These are phyloP conservation scores for Penicillium soppii DNA, from an alignment of 495 filamentous ascomycete genomes.

Conservation along the genomic window DNA sequence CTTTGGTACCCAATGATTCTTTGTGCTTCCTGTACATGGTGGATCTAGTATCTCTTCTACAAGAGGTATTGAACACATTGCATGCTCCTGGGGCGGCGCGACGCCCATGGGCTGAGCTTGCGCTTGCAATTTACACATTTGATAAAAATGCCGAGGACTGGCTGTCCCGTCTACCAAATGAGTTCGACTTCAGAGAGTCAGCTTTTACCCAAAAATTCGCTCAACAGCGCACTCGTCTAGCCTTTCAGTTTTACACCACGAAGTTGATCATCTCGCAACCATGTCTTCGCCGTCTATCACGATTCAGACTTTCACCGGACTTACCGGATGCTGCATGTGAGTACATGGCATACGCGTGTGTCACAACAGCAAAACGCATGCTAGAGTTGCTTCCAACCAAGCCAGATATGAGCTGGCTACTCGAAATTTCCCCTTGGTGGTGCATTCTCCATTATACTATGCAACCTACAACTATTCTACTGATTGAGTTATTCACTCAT, in stretches of 20 bases:
- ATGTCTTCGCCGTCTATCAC: conserved; percentile 47
- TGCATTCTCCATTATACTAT: background rate
- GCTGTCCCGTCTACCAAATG: conserved; percentile 42
- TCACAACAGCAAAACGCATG: background rate
- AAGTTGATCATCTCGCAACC: conserved; percentile 57
- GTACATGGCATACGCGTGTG: background rate
- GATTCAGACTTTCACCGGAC: conserved; percentile 30
- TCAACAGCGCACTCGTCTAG: conserved; percentile 29
- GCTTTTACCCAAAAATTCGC: conserved; percentile 18
- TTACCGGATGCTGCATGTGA: conserved; percentile 19
- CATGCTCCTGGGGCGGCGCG: conserved; percentile 51
- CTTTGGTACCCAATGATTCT: conserved; percentile 35
- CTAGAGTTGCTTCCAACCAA: conserved; percentile 27
- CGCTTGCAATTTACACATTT: conserved; percentile 44
- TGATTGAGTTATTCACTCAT: background rate
- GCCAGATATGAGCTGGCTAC: background rate
- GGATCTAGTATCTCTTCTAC: conserved; percentile 44
- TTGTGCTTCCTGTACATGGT: conserved; percentile 44
- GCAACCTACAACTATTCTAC: background rate
- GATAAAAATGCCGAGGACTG: conserved; percentile 47
- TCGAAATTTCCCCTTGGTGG: background rate
- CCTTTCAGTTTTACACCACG: conserved; percentile 53
- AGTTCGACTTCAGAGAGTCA: conserved; percentile 39
- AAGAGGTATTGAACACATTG: conserved; percentile 45
- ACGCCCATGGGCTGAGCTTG: conserved; percentile 51